Conservation (phyloP, 768 basidiomycete species). For the Lentinula edodes region DNA sequence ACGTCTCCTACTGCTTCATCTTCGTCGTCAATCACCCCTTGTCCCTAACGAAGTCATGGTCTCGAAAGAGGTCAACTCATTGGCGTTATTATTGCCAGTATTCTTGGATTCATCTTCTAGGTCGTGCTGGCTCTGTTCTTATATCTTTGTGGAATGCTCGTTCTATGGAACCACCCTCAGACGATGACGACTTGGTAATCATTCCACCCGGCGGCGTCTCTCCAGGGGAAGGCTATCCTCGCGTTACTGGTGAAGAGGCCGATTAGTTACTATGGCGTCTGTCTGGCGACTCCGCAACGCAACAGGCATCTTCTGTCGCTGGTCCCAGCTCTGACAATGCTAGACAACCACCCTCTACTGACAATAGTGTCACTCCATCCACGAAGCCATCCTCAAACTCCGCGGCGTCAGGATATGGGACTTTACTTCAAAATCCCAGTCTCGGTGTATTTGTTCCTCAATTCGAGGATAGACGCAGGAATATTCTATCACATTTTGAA, state of each 20-base stretch:
- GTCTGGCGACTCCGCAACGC: slow-evolving; percentile 11
- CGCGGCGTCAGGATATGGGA: slow-evolving; percentile 40
- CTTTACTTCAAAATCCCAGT: slow-evolving; percentile 35
- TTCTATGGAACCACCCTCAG: slow-evolving; percentile 22
- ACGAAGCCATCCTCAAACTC: slow-evolving; percentile 31
- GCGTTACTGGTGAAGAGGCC: slow-evolving; percentile 63
- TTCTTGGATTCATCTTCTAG: slow-evolving; percentile 54
- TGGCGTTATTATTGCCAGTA: slow-evolving; percentile 54
- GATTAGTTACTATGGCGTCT: slow-evolving; percentile 53
- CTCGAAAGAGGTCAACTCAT: slow-evolving; percentile 40
- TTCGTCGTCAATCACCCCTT: slow-evolving; percentile 23
- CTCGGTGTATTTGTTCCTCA: slow-evolving; percentile 28
- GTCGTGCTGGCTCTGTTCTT: slow-evolving; percentile 43
- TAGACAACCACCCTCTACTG: slow-evolving; percentile 31
- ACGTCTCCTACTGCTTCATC: slow-evolving; percentile 23
- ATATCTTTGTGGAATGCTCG: slow-evolving; percentile 47
- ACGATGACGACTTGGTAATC: slow-evolving; percentile 33
- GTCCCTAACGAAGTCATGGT: slow-evolving; percentile 15
- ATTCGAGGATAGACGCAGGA: slow-evolving; percentile 25
- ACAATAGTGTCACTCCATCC: slow-evolving; percentile 33
- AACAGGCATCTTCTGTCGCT: slow-evolving; percentile 4
- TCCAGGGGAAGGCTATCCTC: slow-evolving; percentile 63
- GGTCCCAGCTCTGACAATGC: slow-evolving; percentile 30
- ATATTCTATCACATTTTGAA: slow-evolving; percentile 30
- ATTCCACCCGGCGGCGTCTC: slow-evolving; percentile 32